Evolutionary conservation across 805 yeast species (phyloP).

Genomic region (Saturnispora halmiae): DNA sequence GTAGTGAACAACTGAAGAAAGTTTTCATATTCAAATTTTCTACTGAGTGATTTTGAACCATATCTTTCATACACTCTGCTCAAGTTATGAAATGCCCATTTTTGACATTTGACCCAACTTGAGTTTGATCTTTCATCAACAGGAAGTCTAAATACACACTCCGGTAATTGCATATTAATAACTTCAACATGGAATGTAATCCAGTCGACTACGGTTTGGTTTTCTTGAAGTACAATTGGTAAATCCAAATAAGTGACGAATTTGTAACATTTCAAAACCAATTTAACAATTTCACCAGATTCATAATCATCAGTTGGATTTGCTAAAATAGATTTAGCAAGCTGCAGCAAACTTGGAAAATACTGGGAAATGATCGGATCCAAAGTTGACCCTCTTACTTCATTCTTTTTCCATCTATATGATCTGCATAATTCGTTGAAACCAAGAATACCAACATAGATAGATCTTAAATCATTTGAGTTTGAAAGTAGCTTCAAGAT

Average conservation of each 20-base stretch:
- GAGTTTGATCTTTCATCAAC: conserved; percentile 41
- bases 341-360: conserved; percentile 59
- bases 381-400: conserved; percentile 38
- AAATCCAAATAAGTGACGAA: conserved; percentile 73
- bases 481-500: conserved; percentile 39
- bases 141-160: conserved; percentile 40
- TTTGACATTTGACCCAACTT: conserved; percentile 69
- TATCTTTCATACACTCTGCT: conserved; percentile 64
- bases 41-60: conserved; percentile 40
- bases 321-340: conserved; percentile 51
- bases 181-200: conserved; percentile 65
- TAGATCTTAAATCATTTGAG: conserved; percentile 32
- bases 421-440: conserved; percentile 67
- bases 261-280: conserved; percentile 71
- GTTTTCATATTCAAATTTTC: conserved; percentile 46
- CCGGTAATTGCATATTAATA: conserved; percentile 52
- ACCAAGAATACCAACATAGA: conserved; percentile 65
- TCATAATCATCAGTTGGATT: conserved; percentile 21
- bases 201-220: conserved; percentile 53
- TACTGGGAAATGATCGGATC: conserved; percentile 53
- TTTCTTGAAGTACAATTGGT: conserved; percentile 55
- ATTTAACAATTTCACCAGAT: conserved; percentile 64
- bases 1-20: conserved; percentile 48
- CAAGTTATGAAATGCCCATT: conserved; percentile 82
- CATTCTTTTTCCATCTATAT: conserved; percentile 68